Evolutionary conservation across 331 rosid genomes (phyloP), one percentile per base, ranked within the genome.

Genomic region (Stylosanthes scabra): DNA sequence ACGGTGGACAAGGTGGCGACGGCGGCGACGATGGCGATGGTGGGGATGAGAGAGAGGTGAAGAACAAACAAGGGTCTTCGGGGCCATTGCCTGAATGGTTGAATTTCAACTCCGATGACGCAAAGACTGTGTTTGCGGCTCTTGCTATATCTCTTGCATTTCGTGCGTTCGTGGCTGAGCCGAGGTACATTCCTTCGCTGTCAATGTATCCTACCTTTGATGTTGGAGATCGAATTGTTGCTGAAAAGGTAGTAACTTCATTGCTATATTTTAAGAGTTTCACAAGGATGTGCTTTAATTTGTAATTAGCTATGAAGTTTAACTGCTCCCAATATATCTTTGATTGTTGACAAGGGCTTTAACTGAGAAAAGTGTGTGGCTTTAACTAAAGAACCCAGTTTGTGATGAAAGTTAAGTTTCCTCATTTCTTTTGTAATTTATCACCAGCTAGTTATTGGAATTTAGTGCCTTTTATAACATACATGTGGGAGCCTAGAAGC

Each of bases 131-230:
- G 8, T 84, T 95, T 70, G 99, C 88, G 47, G 97, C 97, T 11
- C 76, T 95, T 57, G 99, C 96, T 0, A 78, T 95, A 40, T 88
- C 99, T 52, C 88, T 95, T 74, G 99, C 97, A 1, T 92, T 95
- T 77, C 87, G 99, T 54, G 39, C 96, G 3, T 92, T 91, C 71
- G 82, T 95, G 68, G 99, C 99, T 27, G 99, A 95, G 89, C 99
- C 99, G 58, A 88, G 99, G 87, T 95, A 63, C 83, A 95, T 95
- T 88, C 99, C 99, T 72, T 95, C 99, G 29, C 75, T 95, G 91
- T 95, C 99, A 28, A 95, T 95, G 99, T 95, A 90, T 83, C 99
- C 99, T 74, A 95, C 99, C 3, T 92, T 91, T 84, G 97, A 95
- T 87, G 98, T 95, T 74, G 99, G 99, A 72, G 99, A 95, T 78